Conservation (phyloP, 306 rosid genomes). For the Quercus bicolor region DNA sequence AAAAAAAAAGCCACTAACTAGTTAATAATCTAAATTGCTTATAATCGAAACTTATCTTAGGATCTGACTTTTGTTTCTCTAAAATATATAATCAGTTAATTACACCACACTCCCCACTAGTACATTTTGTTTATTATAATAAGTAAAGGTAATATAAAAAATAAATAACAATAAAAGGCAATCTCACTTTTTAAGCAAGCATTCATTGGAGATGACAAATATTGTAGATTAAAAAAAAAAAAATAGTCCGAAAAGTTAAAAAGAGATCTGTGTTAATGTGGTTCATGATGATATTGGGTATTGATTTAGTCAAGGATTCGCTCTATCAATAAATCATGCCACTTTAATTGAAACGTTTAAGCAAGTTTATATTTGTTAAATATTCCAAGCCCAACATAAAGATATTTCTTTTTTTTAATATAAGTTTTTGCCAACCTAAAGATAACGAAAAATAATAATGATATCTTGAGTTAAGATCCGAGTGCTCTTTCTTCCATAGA, state of each 20-base stretch:
- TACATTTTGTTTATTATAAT: constrained; percentile 5
- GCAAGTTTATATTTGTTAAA: not conserved
- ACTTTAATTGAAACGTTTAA: not conserved
- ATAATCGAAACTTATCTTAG: no score
- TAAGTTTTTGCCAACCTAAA: not conserved
- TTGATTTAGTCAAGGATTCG: constrained; percentile 15
- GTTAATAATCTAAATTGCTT: no score
- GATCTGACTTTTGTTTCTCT: no score
- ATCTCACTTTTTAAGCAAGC: constrained; percentile 19
- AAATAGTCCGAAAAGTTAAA: constrained; percentile 2
- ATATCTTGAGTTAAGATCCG: not conserved
- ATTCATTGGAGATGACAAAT: not conserved
- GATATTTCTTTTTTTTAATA: no score
- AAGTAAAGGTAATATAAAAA: not conserved
- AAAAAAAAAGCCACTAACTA: no score
- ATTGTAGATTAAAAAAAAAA: not conserved
- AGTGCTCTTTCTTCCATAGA: not conserved
- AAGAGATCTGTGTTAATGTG: constrained; percentile 8
- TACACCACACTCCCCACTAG: constrained; percentile 17
- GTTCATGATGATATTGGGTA: not conserved
- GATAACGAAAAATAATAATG: not conserved
- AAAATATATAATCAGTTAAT: no score
- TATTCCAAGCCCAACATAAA: not conserved
- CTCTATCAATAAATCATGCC: not conserved
- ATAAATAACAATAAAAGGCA: not conserved